phyloP scores from a whole-genome alignment of 2,329 filamentous ascomycete species.

The Phialocephala sp. region DNA sequence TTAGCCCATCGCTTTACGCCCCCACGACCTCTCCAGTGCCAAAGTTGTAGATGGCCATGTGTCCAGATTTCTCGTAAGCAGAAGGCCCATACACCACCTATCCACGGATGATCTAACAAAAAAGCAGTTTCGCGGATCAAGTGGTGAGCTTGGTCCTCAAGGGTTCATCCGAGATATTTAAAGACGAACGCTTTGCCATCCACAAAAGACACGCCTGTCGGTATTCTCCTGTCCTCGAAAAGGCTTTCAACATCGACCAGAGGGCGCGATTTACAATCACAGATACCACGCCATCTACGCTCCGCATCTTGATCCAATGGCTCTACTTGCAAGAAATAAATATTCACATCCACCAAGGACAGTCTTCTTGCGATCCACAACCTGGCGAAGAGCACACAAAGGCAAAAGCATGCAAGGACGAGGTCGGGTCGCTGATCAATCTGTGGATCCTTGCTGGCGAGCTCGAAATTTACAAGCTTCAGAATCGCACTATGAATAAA shows the following conservation, averaged over 20 bases:
- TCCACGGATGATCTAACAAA: neutral
- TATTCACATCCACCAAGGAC: neutral
- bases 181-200: neutral
- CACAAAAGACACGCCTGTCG: conserved; percentile 5
- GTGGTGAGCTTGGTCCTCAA: neutral
- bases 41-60: too few species aligned
- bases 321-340: conserved; percentile 3
- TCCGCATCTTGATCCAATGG: neutral
- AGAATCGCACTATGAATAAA: conserved; percentile 15
- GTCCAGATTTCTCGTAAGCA: neutral
- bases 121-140: neutral
- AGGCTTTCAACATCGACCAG: conserved; percentile 2
- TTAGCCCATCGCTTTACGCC: too few species aligned
- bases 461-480: conserved; percentile 2
- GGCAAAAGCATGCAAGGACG: conserved; percentile 1
- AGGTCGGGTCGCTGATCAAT: neutral
- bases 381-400: neutral
- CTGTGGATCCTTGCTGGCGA: neutral
- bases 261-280: neutral
- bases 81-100: neutral
- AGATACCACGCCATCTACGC: neutral
- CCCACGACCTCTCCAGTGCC: too few species aligned
- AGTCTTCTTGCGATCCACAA: neutral
- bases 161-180: neutral
- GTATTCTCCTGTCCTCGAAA: neutral